Conservation (phyloP, 768 basidiomycete genomes). For the Psilocybe azurescens region DNA sequence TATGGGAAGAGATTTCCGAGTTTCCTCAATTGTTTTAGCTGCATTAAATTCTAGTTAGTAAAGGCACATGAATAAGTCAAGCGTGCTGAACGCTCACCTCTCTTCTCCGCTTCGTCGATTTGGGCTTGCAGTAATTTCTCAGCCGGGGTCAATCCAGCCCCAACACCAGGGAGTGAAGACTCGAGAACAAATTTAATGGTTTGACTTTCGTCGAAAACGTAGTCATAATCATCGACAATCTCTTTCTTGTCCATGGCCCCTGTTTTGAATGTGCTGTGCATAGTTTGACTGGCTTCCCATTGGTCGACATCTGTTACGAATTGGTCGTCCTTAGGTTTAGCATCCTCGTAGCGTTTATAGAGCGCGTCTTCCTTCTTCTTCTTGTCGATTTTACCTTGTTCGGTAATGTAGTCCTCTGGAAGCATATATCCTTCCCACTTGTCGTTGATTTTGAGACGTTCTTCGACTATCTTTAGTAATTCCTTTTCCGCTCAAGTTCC, state of each 20-base stretch:
- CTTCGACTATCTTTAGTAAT: conserved; percentile 89
- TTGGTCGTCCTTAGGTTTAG: conserved; percentile 88
- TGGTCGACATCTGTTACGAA: conserved; percentile 98
- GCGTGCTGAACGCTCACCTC: conserved; percentile 58
- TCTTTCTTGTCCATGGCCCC: conserved; percentile 92
- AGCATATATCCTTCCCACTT: conserved; percentile 95
- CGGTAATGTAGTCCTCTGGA: conserved; percentile 98
- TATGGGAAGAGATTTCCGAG: conserved; percentile 92
- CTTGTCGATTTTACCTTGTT: conserved; percentile 97
- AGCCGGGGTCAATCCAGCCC: conserved; percentile 77
- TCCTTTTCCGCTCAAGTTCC: conserved; percentile 94
- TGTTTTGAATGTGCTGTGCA: conserved; percentile 86
- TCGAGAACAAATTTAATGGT: conserved; percentile 97
- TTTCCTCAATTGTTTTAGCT: conserved; percentile 93
- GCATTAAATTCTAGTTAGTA: conserved; percentile 10
- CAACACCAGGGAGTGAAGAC: conserved; percentile 66
- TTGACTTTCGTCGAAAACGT: conserved; percentile 98
- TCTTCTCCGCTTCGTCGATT: conserved; percentile 90
- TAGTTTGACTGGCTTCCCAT: conserved; percentile 94
- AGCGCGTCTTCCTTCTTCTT: conserved; percentile 93
- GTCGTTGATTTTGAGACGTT: conserved; percentile 92
- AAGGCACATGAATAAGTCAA: neutral
- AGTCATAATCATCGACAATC: conserved; percentile 88
- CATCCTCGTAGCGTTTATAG: conserved; percentile 95
- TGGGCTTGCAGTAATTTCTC: conserved; percentile 86